Evolutionary conservation across 2,329 filamentous ascomycete species (phyloP), one percentile per base, ranked within the genome.

Genomic region (Aspergillus proliferans): DNA sequence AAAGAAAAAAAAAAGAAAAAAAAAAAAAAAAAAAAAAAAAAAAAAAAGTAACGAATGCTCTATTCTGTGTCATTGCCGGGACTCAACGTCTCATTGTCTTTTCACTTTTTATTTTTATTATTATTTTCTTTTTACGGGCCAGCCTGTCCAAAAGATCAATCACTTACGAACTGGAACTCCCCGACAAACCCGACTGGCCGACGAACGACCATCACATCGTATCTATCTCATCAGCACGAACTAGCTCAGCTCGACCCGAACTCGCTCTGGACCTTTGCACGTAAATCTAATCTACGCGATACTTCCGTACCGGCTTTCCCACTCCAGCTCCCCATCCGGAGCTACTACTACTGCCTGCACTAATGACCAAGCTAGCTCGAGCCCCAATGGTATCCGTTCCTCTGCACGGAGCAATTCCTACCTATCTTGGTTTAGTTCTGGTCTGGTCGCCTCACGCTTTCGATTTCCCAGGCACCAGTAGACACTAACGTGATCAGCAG

Each of bases 11-110:
- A 38, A 38, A 47, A 15, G 1, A 15, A 15, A 15, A 15, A 15
- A 45, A 39, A 47, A 24, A 39, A 44, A 39, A 44, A 34, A 45
- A 34, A 42, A 22, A 47, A 54, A 54, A 52, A 10, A 41, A 10
- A 12, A 41, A 22, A 21, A 12, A 22, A 19, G 19, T 9, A 19
- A 12, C 15, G 19, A 24, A 41, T 36, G 34, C 2, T 18, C 34
- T 8, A 18, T n/a, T n/a, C 14, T 18, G 34, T 9, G 10, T 12
- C 9, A 30, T 39, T 15, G 2, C 10, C 3, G 36, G 36, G 36
- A 39, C 19, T 12, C 9, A 9, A 12, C 19, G 19, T 14, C 21
- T 21, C 19, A 41, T n/a, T 14, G 7, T 19, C 12, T 6, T 40
- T 40, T 19, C 6, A 15, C 15, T 6, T 22, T 22, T 15, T 34